Evolutionary conservation across 1,284 basidiomycete genomes (phyloP).

Genomic region (Rugosomyces carneus): DNA sequence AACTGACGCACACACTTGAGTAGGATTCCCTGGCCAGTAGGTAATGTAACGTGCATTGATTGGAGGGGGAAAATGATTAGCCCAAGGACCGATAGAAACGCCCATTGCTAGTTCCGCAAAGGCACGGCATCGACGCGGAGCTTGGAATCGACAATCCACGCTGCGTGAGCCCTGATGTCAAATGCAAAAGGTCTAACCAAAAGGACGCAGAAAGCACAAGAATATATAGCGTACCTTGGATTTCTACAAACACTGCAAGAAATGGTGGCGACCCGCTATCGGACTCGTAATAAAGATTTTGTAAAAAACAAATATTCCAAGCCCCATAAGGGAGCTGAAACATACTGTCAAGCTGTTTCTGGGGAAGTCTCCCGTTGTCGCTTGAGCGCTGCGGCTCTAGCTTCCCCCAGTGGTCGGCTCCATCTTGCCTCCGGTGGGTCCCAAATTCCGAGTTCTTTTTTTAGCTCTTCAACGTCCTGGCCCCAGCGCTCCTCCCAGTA

Average conservation of each 20-base stretch:
- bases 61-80: not conserved
- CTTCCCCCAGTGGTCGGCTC: conserved; percentile 54
- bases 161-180: not conserved
- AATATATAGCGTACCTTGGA: not conserved
- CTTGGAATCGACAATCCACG: not conserved
- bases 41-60: not conserved
- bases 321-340: not conserved
- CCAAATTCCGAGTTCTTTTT: conserved; percentile 80
- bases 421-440: conserved; percentile 65
- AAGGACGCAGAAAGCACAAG: not conserved
- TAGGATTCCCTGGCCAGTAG: too few relatives aligned
- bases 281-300: not conserved
- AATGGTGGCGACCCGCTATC: not conserved
- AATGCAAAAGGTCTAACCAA: not conserved
- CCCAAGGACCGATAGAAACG: not conserved
- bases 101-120: not conserved
- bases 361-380: conserved; percentile 9
- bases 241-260: not conserved
- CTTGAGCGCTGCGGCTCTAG: conserved; percentile 39
- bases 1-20: not conserved
- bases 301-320: not conserved
- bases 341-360: conserved; percentile 6
- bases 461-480: conserved; percentile 74
- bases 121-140: not conserved
- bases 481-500: conserved; percentile 97